phyloP scores from a whole-genome alignment of 176 grass and related monocot genomes.

The Musa beccarii region DNA sequence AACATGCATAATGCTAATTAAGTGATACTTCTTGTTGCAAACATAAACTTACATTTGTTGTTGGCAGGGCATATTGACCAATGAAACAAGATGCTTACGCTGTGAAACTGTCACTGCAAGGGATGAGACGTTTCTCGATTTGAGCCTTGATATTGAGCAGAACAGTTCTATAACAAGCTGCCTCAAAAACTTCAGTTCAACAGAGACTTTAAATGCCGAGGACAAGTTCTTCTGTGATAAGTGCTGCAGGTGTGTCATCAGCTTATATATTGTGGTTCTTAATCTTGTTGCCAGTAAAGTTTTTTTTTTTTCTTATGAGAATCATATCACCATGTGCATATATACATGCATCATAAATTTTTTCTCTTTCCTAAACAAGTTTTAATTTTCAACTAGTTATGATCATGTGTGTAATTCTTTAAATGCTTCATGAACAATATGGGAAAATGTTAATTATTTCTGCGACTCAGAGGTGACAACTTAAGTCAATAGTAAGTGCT shows the following conservation, averaged over 20 bases:
- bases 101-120: constrained; percentile 30
- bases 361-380: background rate
- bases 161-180: constrained; percentile 32
- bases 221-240: constrained; percentile 32
- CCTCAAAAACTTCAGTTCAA: constrained; percentile 29
- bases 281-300: background rate
- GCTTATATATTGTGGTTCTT: background rate
- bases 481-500: background rate
- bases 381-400: background rate
- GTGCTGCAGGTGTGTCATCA: constrained; percentile 18
- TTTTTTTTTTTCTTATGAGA: too few species aligned
- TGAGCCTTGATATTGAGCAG: constrained; percentile 31
- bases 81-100: constrained; percentile 28
- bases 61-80: constrained; percentile 26
- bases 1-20: background rate
- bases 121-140: constrained; percentile 29
- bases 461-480: background rate
- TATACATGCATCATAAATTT: background rate
- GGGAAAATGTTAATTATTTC: too few species aligned
- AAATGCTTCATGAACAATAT: too few species aligned
- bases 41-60: background rate
- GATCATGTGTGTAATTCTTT: too few species aligned
- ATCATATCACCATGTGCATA: too few species aligned
- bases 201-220: constrained; percentile 30
- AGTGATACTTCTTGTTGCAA: background rate